phyloP scores from a whole-genome alignment of 2,329 filamentous ascomycete genomes.

The Aureobasidium sp. region DNA sequence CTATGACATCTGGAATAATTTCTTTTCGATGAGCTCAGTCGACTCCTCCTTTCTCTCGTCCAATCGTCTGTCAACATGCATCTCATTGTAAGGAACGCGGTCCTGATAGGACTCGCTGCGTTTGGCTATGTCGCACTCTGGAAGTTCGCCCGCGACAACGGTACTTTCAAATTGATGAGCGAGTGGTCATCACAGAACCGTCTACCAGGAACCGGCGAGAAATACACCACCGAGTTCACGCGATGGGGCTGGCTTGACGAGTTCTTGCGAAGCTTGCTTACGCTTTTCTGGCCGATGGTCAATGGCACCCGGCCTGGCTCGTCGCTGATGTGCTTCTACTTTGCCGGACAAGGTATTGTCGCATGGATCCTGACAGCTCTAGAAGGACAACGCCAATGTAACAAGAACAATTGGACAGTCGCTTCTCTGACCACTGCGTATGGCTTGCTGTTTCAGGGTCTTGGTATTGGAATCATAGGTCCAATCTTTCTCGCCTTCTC shows the following conservation, averaged over 20 bases:
- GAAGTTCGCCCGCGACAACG: not conserved
- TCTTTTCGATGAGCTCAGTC: not conserved
- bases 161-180: not conserved
- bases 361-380: constrained; percentile 10
- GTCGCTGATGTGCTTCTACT: constrained; percentile 12
- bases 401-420: not conserved
- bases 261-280: not conserved
- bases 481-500: constrained; percentile 9
- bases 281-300: constrained; percentile 13
- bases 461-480: constrained; percentile 6
- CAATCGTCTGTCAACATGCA: not conserved
- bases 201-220: not conserved
- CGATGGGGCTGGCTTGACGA: constrained; percentile 1
- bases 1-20: not conserved
- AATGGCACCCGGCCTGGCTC: constrained; percentile 2
- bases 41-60: not conserved
- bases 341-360: constrained; percentile 13
- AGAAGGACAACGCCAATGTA: not conserved
- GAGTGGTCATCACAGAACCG: constrained; percentile 1
- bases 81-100: not conserved
- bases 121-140: constrained; percentile 7
- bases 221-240: constrained; percentile 8
- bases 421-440: constrained; percentile 6
- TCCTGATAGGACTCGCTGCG: not conserved
- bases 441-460: constrained; percentile 9